phyloP scores from a whole-genome alignment of 495 filamentous ascomycete genomes.

The Hyaloscypha bicolor region DNA sequence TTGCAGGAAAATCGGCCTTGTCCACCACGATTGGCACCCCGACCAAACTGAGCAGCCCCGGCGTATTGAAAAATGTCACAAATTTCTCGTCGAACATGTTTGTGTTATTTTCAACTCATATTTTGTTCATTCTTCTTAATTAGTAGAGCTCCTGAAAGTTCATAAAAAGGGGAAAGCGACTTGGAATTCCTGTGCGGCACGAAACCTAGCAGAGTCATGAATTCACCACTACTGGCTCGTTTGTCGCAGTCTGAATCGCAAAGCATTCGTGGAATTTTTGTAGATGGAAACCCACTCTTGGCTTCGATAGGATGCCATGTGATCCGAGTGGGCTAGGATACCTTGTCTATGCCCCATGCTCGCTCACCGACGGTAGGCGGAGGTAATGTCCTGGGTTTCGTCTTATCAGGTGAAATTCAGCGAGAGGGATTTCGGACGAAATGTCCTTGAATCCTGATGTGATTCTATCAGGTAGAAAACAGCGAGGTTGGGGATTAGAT shows the following conservation, averaged over 20 bases:
- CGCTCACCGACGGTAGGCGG: not conserved
- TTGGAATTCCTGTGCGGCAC: not conserved
- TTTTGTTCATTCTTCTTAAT: not conserved
- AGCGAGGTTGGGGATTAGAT: not conserved
- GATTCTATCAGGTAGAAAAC: not conserved
- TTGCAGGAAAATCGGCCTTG: constrained; percentile 13
- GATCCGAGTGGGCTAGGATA: not conserved
- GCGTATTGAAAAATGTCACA: constrained; percentile 4
- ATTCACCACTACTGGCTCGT: not conserved
- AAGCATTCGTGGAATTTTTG: not conserved
- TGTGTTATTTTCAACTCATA: not conserved
- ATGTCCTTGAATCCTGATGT: not conserved
- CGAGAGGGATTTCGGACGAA: not conserved
- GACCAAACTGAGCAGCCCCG: constrained; percentile 12
- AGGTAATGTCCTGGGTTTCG: not conserved
- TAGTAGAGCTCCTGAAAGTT: not conserved
- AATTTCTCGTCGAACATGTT: constrained; percentile 19
- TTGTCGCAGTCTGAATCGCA: not conserved
- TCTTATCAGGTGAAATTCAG: not conserved
- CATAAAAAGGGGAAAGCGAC: not conserved
- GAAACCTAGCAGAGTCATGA: not conserved
- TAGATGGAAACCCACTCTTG: not conserved
- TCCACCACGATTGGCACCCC: constrained; percentile 13
- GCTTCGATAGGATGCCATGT: not conserved
- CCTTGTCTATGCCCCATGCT: not conserved